These are phyloP conservation scores for Otatea glauca DNA, from an alignment of 176 grass and related monocot genomes.

Conservation along the genomic window DNA sequence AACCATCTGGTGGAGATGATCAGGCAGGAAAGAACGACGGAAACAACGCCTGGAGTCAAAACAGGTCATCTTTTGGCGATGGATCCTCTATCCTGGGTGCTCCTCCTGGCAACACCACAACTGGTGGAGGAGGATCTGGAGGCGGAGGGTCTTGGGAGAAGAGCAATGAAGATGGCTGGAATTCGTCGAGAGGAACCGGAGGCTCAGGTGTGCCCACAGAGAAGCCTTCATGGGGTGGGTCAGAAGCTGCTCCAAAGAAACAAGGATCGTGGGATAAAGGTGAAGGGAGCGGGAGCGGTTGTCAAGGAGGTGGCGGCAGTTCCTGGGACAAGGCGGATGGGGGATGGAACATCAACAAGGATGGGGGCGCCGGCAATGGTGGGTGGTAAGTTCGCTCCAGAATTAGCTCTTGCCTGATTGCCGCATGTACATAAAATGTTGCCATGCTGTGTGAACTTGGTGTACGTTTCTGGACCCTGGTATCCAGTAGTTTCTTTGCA, in stretches of 20 bases:
- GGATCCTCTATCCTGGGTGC: constrained; percentile 37
- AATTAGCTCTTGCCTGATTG: constrained; percentile 6
- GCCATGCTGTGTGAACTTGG: neutral
- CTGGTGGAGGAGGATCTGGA: constrained; percentile 8
- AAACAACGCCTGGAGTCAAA: constrained; percentile 32
- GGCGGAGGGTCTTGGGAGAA: constrained; percentile 42
- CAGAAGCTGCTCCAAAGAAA: constrained; percentile 38
- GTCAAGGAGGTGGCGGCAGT: constrained; percentile 34
- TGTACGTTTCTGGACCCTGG: neutral
- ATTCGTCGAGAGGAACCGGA: neutral
- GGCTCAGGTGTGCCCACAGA: neutral
- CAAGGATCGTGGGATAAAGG: constrained; percentile 37
- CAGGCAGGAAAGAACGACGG: constrained; percentile 39
- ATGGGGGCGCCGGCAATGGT: neutral
- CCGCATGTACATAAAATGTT: constrained; percentile 32
- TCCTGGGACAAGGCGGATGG: constrained; percentile 49
- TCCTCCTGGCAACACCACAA: neutral
- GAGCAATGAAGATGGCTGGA: constrained; percentile 44
- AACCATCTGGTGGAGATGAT: constrained; percentile 36
- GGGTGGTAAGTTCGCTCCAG: constrained; percentile 46
- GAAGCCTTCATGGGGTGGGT: constrained; percentile 35
- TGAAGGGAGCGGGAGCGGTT: neutral
- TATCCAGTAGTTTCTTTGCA: neutral
- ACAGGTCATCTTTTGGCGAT: constrained; percentile 28
- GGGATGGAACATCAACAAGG: constrained; percentile 39